A percentile compares a stretch with the other conserved stretches of the same genome.
Evolutionary conservation across 2,329 filamentous ascomycete genomes (phyloP).

Genomic region (Biscogniauxia marginata): DNA sequence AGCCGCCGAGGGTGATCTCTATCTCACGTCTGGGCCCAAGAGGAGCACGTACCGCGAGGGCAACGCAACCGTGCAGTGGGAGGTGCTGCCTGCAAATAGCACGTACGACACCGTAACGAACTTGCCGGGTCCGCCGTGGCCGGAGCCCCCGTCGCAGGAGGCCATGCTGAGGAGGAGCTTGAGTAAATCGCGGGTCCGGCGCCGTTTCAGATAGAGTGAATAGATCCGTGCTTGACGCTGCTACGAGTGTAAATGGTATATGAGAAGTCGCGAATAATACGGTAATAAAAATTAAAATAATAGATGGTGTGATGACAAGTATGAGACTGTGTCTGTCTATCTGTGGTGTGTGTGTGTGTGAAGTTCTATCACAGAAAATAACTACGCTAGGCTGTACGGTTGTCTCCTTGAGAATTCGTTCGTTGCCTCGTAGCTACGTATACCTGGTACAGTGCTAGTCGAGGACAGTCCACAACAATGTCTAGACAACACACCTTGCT

Average conservation of each 20-base stretch:
- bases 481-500: not conserved
- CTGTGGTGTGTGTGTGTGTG: too few species aligned
- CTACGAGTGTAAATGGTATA: too few species aligned
- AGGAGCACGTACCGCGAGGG: slow-evolving; percentile 46
- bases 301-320: too few species aligned
- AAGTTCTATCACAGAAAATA: too few species aligned
- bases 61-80: slow-evolving; percentile 36
- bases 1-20: slow-evolving; percentile 18
- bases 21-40: slow-evolving; percentile 38
- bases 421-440: too few species aligned
- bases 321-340: too few species aligned
- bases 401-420: too few species aligned
- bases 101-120: slow-evolving; percentile 35
- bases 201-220: not conserved
- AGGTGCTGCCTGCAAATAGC: slow-evolving; percentile 28
- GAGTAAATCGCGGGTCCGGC: slow-evolving; percentile 9
- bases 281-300: slow-evolving; percentile 3
- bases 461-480: too few species aligned
- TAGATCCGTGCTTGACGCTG: too few species aligned
- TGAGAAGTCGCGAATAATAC: slow-evolving; percentile 9
- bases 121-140: slow-evolving; percentile 29
- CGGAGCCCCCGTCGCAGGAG: slow-evolving; percentile 6
- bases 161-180: slow-evolving; percentile 25
- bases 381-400: too few species aligned
- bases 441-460: too few species aligned